Conservation (phyloP, 768 basidiomycete genomes). For the Podaxis mareebaensis region DNA sequence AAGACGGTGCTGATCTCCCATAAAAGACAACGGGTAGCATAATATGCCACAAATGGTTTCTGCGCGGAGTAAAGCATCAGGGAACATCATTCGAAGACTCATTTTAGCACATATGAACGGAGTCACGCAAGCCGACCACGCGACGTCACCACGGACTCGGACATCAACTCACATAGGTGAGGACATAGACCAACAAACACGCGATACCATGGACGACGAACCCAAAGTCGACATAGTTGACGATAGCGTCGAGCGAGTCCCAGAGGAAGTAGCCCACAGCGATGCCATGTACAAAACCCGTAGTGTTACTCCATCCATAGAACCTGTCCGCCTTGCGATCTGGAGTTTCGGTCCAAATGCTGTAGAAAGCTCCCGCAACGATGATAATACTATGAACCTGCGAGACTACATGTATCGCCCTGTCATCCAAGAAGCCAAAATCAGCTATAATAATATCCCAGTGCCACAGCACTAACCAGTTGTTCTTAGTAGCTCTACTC, state of each 20-base stretch:
- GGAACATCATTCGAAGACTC: not conserved
- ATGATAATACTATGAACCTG: conserved; percentile 71
- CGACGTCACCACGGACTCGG: not conserved
- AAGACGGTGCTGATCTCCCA: conserved; percentile 91
- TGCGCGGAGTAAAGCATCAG: conserved; percentile 23
- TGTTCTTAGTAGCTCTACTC: conserved; percentile 49
- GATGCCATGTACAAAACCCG: conserved; percentile 64
- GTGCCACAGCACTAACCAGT: conserved; percentile 47
- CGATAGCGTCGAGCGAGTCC: conserved; percentile 72
- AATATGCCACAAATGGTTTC: conserved; percentile 81
- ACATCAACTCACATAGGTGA: conserved; percentile 63
- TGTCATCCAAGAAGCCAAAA: conserved; percentile 27
- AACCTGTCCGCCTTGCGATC: conserved; percentile 60
- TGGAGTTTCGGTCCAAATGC: conserved; percentile 41
- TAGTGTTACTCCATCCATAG: conserved; percentile 70
- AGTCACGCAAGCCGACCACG: conserved; percentile 11
- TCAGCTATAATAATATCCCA: conserved; percentile 3
- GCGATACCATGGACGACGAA: conserved; percentile 78
- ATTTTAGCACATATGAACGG: not conserved
- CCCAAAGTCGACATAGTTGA: conserved; percentile 70
- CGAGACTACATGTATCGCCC: conserved; percentile 73
- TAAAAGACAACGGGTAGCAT: conserved; percentile 71
- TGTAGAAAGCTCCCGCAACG: conserved; percentile 60
- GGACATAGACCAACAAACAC: conserved; percentile 64
- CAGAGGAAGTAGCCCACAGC: conserved; percentile 82